Evolutionary conservation across 2,329 filamentous ascomycete species (phyloP).

Genomic region (Microcyclosporella mali): DNA sequence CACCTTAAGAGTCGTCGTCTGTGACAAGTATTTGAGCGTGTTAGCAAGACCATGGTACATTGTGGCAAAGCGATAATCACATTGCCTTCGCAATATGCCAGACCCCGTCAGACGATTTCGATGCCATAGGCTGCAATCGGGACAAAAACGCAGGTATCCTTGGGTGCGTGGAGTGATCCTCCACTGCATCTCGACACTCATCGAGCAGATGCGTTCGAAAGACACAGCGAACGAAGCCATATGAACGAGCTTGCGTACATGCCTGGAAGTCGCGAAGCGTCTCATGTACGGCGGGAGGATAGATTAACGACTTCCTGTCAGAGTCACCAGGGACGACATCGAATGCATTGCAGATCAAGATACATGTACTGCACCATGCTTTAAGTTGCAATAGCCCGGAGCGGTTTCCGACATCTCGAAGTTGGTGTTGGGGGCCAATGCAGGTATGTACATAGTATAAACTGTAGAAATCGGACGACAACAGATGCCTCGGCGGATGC

Average conservation of each 20-base stretch:
- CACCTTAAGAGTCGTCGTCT: conserved; percentile 50
- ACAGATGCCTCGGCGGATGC: too few species aligned
- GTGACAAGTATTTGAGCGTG: conserved; percentile 62
- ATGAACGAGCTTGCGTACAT: conserved; percentile 60
- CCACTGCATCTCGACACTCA: conserved; percentile 57
- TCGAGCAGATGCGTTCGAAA: conserved; percentile 57
- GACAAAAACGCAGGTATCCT: conserved; percentile 66
- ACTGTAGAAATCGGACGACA: too few species aligned
- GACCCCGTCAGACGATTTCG: conserved; percentile 69
- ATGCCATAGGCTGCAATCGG: conserved; percentile 72
- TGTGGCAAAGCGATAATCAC: conserved; percentile 70
- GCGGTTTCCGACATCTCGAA: conserved; percentile 29
- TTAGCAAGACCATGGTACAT: conserved; percentile 73
- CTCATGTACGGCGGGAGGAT: conserved; percentile 59
- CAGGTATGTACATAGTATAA: too few species aligned
- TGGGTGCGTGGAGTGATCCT: conserved; percentile 60
- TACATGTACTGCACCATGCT: conserved; percentile 55
- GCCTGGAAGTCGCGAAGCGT: conserved; percentile 61
- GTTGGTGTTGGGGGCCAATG: conserved; percentile 2
- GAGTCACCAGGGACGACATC: background rate
- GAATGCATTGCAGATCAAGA: conserved; percentile 15
- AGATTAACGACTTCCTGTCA: conserved; percentile 51
- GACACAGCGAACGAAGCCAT: conserved; percentile 67
- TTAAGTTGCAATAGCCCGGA: conserved; percentile 61
- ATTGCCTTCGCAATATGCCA: conserved; percentile 63